Evolutionary conservation across 1,139 yeast species (phyloP).

Genomic region (Yamadazyma diddensiae): DNA sequence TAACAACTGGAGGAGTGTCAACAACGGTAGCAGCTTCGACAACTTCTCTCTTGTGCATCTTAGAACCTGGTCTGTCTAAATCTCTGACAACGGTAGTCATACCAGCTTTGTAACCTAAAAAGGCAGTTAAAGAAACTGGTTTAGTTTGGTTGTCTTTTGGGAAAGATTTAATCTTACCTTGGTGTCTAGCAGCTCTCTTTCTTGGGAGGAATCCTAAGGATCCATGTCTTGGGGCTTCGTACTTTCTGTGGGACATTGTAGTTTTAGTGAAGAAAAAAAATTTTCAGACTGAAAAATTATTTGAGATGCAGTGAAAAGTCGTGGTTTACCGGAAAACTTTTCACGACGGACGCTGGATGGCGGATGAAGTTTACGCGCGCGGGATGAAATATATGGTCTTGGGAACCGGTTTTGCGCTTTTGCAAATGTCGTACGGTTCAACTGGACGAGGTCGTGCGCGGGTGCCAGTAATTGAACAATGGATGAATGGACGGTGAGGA

Average conservation of each 20-base stretch:
- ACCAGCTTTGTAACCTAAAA: conserved; percentile 99
- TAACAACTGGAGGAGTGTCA: conserved; percentile 98
- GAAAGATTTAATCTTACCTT: conserved; percentile 99
- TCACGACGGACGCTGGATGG: neutral
- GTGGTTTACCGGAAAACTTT: neutral
- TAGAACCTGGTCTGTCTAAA: conserved; percentile 99
- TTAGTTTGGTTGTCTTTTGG: conserved; percentile 98
- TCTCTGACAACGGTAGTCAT: conserved; percentile 99
- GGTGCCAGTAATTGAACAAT: no score
- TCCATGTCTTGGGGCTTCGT: conserved; percentile 99
- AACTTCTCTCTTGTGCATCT: conserved; percentile 99
- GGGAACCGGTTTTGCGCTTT: no score
- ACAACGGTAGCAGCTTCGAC: conserved; percentile 99
- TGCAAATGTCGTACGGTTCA: no score
- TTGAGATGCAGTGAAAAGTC: conserved; percentile 5
- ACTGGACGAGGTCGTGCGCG: no score
- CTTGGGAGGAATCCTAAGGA: conserved; percentile 99
- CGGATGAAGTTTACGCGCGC: neutral
- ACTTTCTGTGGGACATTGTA: conserved; percentile 98
- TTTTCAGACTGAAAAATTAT: no score
- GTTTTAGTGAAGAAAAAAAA: conserved; percentile 6
- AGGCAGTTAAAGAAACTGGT: conserved; percentile 99
- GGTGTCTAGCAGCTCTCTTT: conserved; percentile 98
- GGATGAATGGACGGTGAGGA: no score
- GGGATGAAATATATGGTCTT: neutral